Base-by-base conservation (phyloP, 306 rosid genomes). In the Trichosanthes truncata region DNA sequence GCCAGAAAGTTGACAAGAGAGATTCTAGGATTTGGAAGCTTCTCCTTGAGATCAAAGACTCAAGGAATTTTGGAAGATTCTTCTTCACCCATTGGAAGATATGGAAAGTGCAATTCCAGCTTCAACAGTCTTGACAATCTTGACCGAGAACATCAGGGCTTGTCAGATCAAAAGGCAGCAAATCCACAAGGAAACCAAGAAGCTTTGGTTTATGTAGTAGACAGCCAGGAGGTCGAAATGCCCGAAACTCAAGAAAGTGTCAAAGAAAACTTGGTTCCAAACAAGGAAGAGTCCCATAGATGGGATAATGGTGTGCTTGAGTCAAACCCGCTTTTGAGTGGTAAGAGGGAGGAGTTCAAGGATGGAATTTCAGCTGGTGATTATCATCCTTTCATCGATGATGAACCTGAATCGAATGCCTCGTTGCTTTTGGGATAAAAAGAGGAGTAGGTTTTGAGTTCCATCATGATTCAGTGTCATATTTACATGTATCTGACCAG, bases 21-120 rank as follows among this genome's bases (percentile, higher is more conserved):
- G 61, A 95, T 95, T 80, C 96, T 90, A 81, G 99, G 99, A 33
- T 95, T 95, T 61, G 99, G 99, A 75, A 93, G 91, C 84, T 89
- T 92, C 79, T 31, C 78, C 49, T 90, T 86, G n/a, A 82, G 87
- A 82, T 75, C 89, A 73, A 81, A 87, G 29, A 45, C 90, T 68
- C 89, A 80, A 78, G 76, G 71, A 38, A 76, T 86, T 84, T 55
- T 87, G 43, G 80, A 80, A 79, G 92, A 89, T 74, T 79, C 86
- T 72, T 81, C 97, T 72, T 79, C 95, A 18, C n/a, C 91, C 26
- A 77, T 82, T 45, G 83, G 62, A 21, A 74, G 82, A 33, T 84
- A 84, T 73, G 76, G 84, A 31, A 91, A 89, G 82, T 72, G 79
- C 81, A 74, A 79, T 60, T 91, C 94, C 26, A 85, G 84, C 61